Percentiles rank a stretch among this genome's conserved stretches.
phyloP scores from a whole-genome alignment of 1,284 basidiomycete genomes.

The Sutorius eximius region DNA sequence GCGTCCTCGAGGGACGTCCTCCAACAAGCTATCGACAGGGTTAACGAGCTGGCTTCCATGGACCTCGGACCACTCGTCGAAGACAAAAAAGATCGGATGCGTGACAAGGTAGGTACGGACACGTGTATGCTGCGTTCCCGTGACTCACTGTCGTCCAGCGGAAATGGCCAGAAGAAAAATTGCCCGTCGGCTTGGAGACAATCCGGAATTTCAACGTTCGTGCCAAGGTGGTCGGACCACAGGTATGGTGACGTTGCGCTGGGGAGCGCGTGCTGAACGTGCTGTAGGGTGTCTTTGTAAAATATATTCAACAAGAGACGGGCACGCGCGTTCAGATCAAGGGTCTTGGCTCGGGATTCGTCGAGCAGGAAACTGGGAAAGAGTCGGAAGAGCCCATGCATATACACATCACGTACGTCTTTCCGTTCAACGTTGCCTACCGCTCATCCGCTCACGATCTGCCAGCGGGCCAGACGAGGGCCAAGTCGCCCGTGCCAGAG shows the following conservation, averaged over 20 bases:
- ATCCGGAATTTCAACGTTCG: constrained; percentile 97
- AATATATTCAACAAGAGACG: constrained; percentile 97
- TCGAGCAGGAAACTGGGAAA: constrained; percentile 90
- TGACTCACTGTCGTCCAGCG: constrained; percentile 44
- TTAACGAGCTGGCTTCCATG: constrained; percentile 83
- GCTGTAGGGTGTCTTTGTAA: constrained; percentile 88
- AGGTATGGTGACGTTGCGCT: constrained; percentile 48
- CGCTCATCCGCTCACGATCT: constrained; percentile 1
- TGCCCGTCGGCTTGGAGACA: constrained; percentile 84
- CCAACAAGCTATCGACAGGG: constrained; percentile 77
- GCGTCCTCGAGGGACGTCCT: constrained; percentile 80
- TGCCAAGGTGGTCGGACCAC: constrained; percentile 95
- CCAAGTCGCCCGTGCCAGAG: constrained; percentile 85
- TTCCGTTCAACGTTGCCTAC: not conserved
- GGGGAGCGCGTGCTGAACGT: not conserved
- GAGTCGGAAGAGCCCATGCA: constrained; percentile 94
- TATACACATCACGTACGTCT: constrained; percentile 84
- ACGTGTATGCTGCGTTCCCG: not conserved
- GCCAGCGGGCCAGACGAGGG: constrained; percentile 83
- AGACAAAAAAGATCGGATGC: constrained; percentile 69
- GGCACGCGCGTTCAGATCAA: constrained; percentile 98
- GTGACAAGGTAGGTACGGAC: constrained; percentile 50
- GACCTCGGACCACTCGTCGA: constrained; percentile 90
- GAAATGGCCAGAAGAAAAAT: constrained; percentile 96
- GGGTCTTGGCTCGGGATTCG: constrained; percentile 91